Evolutionary conservation across 1,284 basidiomycete species (phyloP).

Genomic region (Puccinia triticina): DNA sequence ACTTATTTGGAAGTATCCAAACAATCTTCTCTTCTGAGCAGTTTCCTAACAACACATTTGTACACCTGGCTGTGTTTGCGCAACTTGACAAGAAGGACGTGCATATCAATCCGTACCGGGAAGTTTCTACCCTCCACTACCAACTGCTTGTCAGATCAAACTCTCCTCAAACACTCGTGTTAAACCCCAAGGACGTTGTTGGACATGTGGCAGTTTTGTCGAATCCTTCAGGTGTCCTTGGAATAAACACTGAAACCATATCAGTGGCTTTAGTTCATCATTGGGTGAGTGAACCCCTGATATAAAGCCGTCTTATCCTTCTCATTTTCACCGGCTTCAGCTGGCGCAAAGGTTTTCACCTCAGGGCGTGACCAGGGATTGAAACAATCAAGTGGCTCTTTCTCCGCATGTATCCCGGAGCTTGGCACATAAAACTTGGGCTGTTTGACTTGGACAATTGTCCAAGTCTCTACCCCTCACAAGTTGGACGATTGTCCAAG

Average conservation of each 20-base stretch:
- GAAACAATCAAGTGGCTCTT: no score
- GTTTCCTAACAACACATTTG: slow-evolving; percentile 9
- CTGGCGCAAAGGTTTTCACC: no score
- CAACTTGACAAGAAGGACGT: not conserved
- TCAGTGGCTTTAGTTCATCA: slow-evolving; percentile 12
- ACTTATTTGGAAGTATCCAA: slow-evolving; percentile 22
- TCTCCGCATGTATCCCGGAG: no score
- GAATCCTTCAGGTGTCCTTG: not conserved
- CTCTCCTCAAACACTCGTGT: not conserved
- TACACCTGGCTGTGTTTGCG: not conserved
- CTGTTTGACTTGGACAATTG: not conserved
- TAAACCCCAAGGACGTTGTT: not conserved
- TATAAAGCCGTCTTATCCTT: not conserved
- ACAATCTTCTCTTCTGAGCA: not conserved
- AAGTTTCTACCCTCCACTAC: not conserved
- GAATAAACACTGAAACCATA: not conserved
- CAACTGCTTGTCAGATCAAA: slow-evolving; percentile 1
- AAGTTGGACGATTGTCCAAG: not conserved
- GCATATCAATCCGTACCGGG: not conserved
- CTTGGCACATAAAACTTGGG: not conserved
- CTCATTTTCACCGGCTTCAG: not conserved
- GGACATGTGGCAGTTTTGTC: slow-evolving; percentile 14
- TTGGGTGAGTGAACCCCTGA: not conserved
- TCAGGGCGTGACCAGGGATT: no score
- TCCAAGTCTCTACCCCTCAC: no score